phyloP scores from a whole-genome alignment of 2,329 filamentous ascomycete species.

The Myriangium duriaei region DNA sequence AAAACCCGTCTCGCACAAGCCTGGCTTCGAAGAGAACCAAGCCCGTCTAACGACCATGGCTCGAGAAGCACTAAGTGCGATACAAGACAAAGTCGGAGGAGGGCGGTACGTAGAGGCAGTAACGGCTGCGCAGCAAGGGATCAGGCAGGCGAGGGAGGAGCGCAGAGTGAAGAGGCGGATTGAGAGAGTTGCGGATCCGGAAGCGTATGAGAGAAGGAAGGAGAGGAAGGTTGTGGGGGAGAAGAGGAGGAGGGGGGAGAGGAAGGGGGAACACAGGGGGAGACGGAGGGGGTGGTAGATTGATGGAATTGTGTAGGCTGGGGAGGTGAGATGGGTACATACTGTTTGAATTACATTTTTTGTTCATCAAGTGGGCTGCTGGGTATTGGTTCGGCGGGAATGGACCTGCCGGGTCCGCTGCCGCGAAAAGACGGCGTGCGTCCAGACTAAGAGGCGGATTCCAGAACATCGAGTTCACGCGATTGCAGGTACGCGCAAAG shows the following conservation, averaged over 20 bases:
- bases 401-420: no score
- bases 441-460: no score
- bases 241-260: slow-evolving; percentile 70
- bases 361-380: no score
- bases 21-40: slow-evolving; percentile 54
- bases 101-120: slow-evolving; percentile 65
- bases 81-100: slow-evolving; percentile 77
- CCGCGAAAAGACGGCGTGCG: no score
- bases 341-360: no score
- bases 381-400: no score
- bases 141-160: slow-evolving; percentile 59
- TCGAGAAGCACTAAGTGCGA: slow-evolving; percentile 62
- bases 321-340: no score
- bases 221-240: slow-evolving; percentile 73
- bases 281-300: slow-evolving; percentile 55
- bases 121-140: slow-evolving; percentile 56
- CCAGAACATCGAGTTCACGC: no score
- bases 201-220: slow-evolving; percentile 67
- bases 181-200: slow-evolving; percentile 71
- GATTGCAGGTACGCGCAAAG: no score
- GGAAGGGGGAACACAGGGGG: slow-evolving; percentile 58
- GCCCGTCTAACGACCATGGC: slow-evolving; percentile 60
- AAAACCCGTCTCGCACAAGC: slow-evolving; percentile 41
- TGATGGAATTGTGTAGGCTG: no score
- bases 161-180: slow-evolving; percentile 78